phyloP scores from a whole-genome alignment of 1,139 yeast species.

The Kazachstania sp. region DNA sequence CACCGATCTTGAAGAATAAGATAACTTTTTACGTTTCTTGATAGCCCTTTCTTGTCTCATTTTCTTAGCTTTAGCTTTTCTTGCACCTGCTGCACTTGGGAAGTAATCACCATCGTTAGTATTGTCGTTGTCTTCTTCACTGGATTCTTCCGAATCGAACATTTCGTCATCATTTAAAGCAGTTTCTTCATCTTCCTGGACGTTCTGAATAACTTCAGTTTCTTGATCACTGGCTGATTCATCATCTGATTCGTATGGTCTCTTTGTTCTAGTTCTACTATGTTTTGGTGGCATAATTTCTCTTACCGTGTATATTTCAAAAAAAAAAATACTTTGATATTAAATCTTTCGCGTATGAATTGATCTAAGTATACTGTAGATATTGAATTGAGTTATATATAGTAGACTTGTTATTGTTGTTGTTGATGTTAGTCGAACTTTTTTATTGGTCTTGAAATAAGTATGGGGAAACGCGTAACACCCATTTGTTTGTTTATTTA shows the following conservation, averaged over 20 bases:
- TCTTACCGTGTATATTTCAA: not conserved
- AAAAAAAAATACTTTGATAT: too few species aligned
- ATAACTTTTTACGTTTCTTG: constrained; percentile 8
- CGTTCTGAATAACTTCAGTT: not conserved
- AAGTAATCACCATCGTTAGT: constrained; percentile 18
- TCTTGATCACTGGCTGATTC: not conserved
- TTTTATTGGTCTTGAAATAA: too few species aligned
- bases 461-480: not conserved
- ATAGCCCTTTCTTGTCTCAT: constrained; percentile 2
- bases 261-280: not conserved
- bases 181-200: constrained; percentile 4
- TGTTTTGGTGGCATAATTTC: not conserved
- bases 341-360: too few species aligned
- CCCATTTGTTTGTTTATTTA: not conserved
- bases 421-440: too few species aligned
- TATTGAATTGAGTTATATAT: too few species aligned
- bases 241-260: not conserved
- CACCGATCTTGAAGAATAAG: not conserved
- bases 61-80: constrained; percentile 4
- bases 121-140: constrained; percentile 13
- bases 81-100: constrained; percentile 10
- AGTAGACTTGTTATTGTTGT: too few species aligned
- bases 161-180: constrained; percentile 1
- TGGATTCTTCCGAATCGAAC: constrained; percentile 10
- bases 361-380: too few species aligned